Evolutionary conservation across 2,329 filamentous ascomycete species (phyloP).

Genomic region (Cordyceps cateniannulata): DNA sequence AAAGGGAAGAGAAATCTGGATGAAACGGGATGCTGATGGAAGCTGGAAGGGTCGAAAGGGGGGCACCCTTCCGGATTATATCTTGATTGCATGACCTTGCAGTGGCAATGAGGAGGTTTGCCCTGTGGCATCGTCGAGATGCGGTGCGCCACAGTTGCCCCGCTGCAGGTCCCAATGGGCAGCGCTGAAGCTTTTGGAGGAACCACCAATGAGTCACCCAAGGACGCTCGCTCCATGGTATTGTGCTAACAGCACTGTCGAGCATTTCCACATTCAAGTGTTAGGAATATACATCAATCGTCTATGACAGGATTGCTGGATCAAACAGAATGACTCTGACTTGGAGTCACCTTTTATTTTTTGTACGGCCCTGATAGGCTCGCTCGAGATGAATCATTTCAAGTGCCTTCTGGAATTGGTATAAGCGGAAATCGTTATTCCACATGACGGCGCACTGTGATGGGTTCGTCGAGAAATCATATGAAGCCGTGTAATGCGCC

Average conservation of each 20-base stretch:
- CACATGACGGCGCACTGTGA: not conserved
- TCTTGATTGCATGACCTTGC: not conserved
- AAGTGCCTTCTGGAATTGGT: not conserved
- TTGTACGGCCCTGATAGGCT: slow-evolving; percentile 1
- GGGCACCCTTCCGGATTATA: not conserved
- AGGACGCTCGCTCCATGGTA: not conserved
- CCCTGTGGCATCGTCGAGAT: not conserved
- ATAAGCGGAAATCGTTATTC: not conserved
- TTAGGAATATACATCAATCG: not conserved
- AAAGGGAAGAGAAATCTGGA: not conserved
- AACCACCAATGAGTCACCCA: not conserved
- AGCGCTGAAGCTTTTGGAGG: too few species aligned
- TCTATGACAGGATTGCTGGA: not conserved
- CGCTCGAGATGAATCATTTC: slow-evolving; percentile 4
- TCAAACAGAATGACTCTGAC: not conserved
- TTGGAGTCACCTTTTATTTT: not conserved
- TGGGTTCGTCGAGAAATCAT: too few species aligned
- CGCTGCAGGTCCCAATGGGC: not conserved
- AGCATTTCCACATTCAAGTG: not conserved
- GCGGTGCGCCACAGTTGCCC: not conserved
- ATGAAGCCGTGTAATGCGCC: too few species aligned
- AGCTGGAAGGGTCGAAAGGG: not conserved
- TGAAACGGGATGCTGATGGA: not conserved
- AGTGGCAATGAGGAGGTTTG: slow-evolving; percentile 5
- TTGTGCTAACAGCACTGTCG: not conserved